Base-by-base conservation (phyloP, 805 yeast species). In the Candida pseudofarinosa region DNA sequence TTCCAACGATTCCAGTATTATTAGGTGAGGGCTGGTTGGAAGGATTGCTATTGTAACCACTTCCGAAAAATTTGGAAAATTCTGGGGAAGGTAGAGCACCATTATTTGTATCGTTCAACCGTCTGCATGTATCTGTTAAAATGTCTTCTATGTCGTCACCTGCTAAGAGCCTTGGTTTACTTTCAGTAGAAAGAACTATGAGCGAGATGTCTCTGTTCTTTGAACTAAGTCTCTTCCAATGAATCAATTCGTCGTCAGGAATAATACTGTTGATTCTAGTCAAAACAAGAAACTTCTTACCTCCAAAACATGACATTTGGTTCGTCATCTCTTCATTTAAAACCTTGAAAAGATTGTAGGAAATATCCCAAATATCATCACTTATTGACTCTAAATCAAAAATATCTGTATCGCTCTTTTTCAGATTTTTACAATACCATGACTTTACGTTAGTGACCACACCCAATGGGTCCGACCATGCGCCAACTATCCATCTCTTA, bases 391-490 rank as follows among this genome's bases (percentile, higher is more conserved):
- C 49, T 6, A 48, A 50, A 14, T 59, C 50, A 48, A 53, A 38
- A 7, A 33, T 40, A 28, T 45, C 35, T 15, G 48, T 53, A 8
- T 35, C 37, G 33, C 26, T 34, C 28, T 38, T 33, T 17, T 50
- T 37, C 4, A 43, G 34, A 40, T 65, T 63, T 4, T 54, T 58
- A 56, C 73, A 69, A 51, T 71, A 74, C 90, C 91, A 85, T 0
- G 88, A 74, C 49, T 79, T 82, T 0, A 82, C 75, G 37, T 71
- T 73, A 14, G 81, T 76, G 10, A 79, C 71, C 3, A 71, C 69
- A 0, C 96, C 96, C 58, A 76, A 74, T 38, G 90, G 91, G 55
- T 91, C 96, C 0, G 93, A 74, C 95, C 97, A 88, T 0, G 95
- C 83, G 0, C 88, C 95, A 17, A 82, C 79, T 35, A 88, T 73